Evolutionary conservation across 345 rosid genomes (phyloP).

Genomic region (Salix purpurea): DNA sequence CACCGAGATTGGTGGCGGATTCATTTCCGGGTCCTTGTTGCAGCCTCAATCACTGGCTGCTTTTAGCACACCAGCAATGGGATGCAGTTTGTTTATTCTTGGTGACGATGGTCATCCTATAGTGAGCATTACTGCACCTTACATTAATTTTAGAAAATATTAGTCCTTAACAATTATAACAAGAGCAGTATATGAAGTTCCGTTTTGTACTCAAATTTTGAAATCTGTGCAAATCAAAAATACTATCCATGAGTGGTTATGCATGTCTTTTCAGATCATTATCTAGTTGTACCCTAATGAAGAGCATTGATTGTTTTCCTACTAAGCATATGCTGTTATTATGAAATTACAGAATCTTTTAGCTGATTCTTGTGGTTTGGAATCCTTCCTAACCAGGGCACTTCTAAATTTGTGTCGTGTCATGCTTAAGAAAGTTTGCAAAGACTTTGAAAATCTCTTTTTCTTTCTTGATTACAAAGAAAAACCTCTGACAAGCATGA

Average conservation of each 20-base stretch:
- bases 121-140: slow-evolving; percentile 45
- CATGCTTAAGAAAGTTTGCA: neutral
- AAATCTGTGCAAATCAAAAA: neutral
- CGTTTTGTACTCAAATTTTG: neutral
- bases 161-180: neutral
- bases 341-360: neutral
- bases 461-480: neutral
- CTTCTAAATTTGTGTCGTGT: neutral
- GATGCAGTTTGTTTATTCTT: slow-evolving; percentile 81
- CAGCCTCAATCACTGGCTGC: slow-evolving; percentile 91
- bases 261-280: neutral
- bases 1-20: slow-evolving; percentile 91
- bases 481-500: neutral
- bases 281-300: neutral
- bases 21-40: slow-evolving; percentile 73
- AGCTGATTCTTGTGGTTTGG: neutral
- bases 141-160: neutral
- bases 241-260: neutral
- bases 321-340: neutral
- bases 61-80: slow-evolving; percentile 92
- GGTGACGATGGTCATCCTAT: slow-evolving; percentile 59
- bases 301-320: neutral
- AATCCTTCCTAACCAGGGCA: neutral
- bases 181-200: neutral
- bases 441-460: neutral